Percentiles rank a stretch among this genome's conserved stretches.
Conservation (phyloP, 176 grass and related monocot genomes). For the Phragmites australis region DNA sequence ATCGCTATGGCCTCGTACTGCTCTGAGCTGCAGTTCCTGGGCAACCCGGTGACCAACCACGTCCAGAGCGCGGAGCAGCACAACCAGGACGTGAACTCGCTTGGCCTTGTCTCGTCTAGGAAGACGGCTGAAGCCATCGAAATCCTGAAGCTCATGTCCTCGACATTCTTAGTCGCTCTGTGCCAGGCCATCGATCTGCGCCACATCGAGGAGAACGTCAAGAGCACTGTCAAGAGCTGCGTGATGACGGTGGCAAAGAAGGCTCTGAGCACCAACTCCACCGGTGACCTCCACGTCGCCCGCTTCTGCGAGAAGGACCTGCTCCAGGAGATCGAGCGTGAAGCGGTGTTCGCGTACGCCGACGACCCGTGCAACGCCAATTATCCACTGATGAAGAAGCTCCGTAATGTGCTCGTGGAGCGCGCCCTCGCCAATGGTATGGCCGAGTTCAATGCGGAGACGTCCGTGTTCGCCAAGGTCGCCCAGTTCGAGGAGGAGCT, state of each 20-base stretch:
- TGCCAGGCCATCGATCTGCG: slow-evolving; percentile 66
- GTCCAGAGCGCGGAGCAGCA: slow-evolving; percentile 87
- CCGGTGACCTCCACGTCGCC: slow-evolving; percentile 44
- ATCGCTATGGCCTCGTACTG: slow-evolving; percentile 87
- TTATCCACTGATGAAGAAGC: slow-evolving; percentile 68
- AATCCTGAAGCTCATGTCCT: slow-evolving; percentile 76
- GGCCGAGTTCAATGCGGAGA: slow-evolving; percentile 40
- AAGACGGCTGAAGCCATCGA: slow-evolving; percentile 73
- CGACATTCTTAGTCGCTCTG: slow-evolving; percentile 57
- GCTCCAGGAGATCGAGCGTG: slow-evolving; percentile 56
- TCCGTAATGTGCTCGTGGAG: slow-evolving; percentile 66
- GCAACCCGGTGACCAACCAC: slow-evolving; percentile 82
- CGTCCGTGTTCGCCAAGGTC: slow-evolving; percentile 59
- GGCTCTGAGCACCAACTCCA: slow-evolving; percentile 42
- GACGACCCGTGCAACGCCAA: slow-evolving; percentile 70
- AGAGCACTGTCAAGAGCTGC: slow-evolving; percentile 47
- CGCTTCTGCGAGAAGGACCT: slow-evolving; percentile 65
- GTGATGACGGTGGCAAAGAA: slow-evolving; percentile 50
- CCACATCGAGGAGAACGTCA: slow-evolving; percentile 70
- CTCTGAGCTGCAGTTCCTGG: slow-evolving; percentile 82
- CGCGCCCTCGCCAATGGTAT: slow-evolving; percentile 51
- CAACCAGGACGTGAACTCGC: slow-evolving; percentile 82
- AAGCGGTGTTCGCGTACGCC: slow-evolving; percentile 59
- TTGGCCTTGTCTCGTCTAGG: slow-evolving; percentile 64
- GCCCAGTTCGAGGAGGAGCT: slow-evolving; percentile 54